Conservation (phyloP, 208 protist genomes). For the Trypanosoma theileri region DNA sequence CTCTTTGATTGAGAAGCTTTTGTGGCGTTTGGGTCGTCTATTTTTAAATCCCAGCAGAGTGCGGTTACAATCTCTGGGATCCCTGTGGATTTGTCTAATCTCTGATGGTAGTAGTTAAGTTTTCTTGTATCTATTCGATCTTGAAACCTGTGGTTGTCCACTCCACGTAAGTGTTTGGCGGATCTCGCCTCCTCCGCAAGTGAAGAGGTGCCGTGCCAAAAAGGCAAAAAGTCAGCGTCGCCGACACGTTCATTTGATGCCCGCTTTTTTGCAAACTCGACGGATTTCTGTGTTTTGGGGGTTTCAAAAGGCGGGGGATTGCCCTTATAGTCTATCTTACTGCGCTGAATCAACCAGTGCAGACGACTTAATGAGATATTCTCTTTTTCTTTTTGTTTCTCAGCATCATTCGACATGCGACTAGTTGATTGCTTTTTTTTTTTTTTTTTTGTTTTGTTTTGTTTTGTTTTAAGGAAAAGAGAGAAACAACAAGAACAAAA, state of each 20-base stretch:
- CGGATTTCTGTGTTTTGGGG: constrained; percentile 59
- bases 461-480: neutral
- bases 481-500: neutral
- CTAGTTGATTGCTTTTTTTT: too few relatives aligned
- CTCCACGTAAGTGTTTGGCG: constrained; percentile 44
- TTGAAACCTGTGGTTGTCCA: constrained; percentile 35
- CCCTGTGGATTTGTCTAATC: constrained; percentile 58
- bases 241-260: constrained; percentile 35
- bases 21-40: neutral
- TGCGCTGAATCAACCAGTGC: constrained; percentile 74
- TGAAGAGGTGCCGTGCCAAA: constrained; percentile 41
- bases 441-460: too few relatives aligned
- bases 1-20: neutral
- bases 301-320: constrained; percentile 76
- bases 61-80: constrained; percentile 64
- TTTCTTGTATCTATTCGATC: constrained; percentile 1
- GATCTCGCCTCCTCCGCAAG: constrained; percentile 60
- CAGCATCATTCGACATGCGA: neutral
- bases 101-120: constrained; percentile 34
- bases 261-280: constrained; percentile 42
- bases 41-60: constrained; percentile 64
- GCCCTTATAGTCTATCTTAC: constrained; percentile 71
- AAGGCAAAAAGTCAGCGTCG: constrained; percentile 65
- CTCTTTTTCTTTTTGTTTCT: constrained; percentile 30
- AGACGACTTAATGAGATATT: constrained; percentile 68